These are phyloP conservation scores for Elongisporangium prolatum DNA, from an alignment of 352 stramenopile genomes.

Conservation along the genomic window DNA sequence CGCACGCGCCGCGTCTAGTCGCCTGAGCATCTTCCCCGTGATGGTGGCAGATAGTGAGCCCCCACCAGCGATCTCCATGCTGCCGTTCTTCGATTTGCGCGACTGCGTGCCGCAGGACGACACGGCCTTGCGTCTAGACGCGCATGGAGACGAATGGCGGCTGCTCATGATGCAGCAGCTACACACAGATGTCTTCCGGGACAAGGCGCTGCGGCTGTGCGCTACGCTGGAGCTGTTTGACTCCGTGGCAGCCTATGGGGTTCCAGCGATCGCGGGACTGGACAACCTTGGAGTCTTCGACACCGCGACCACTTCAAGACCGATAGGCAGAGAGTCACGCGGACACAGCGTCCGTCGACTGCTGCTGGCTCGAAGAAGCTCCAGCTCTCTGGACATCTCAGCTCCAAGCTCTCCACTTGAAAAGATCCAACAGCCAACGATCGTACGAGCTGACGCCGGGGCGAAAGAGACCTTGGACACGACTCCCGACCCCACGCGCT, in stretches of 20 bases:
- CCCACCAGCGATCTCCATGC: conserved; percentile 58
- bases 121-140: conserved; percentile 20
- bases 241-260: conserved; percentile 53
- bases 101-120: conserved; percentile 47
- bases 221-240: conserved; percentile 68
- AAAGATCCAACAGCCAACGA: conserved; percentile 1
- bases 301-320: conserved; percentile 24
- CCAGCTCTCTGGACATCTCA: conserved; percentile 2
- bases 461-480: neutral
- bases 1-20: conserved; percentile 46
- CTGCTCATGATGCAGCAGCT: conserved; percentile 30
- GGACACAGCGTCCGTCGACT: conserved; percentile 36
- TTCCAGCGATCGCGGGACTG: conserved; percentile 50
- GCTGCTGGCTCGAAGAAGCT: conserved; percentile 14
- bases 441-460: neutral
- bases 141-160: conserved; percentile 32
- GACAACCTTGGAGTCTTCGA: conserved; percentile 53
- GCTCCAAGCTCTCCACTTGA: neutral
- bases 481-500: conserved; percentile 23
- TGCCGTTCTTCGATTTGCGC: conserved; percentile 72
- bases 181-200: conserved; percentile 28
- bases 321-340: conserved; percentile 21
- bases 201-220: conserved; percentile 51
- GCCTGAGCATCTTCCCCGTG: conserved; percentile 67
- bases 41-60: conserved; percentile 63